Evolutionary conservation across 225 moss, liverwort and hornwort genomes (phyloP).

Genomic region (Straminergon stramineum): DNA sequence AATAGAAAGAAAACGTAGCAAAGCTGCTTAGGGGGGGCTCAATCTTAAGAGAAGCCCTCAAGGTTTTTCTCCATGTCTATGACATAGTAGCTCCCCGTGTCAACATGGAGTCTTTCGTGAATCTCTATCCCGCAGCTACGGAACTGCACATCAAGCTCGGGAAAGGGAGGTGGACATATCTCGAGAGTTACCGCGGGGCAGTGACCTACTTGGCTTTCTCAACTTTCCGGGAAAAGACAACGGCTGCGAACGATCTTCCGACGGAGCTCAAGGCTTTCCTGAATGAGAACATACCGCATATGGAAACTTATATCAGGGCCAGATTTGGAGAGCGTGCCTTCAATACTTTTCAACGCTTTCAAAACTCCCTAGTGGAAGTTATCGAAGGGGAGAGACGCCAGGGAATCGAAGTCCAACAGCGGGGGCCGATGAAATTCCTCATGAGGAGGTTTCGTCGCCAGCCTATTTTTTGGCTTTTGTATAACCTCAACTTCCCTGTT

Average conservation of each 20-base stretch:
- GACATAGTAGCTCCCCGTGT: background rate
- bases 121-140: background rate
- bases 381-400: background rate
- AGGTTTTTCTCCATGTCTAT: background rate
- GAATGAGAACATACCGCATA: too few species aligned
- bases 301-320: background rate
- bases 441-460: background rate
- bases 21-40: accelerated
- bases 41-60: background rate
- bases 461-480: background rate
- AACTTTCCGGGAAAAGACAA: background rate
- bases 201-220: background rate
- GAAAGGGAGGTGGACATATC: too few species aligned
- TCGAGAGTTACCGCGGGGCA: background rate
- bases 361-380: background rate
- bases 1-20: accelerated
- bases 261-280: background rate
- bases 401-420: background rate
- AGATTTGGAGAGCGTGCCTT: too few species aligned
- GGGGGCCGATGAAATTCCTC: background rate
- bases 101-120: background rate
- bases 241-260: background rate
- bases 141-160: background rate
- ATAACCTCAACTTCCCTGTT: background rate
- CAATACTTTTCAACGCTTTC: background rate